Evolutionary conservation across 306 rosid genomes (phyloP).

Genomic region (Canavalia gladiata): DNA sequence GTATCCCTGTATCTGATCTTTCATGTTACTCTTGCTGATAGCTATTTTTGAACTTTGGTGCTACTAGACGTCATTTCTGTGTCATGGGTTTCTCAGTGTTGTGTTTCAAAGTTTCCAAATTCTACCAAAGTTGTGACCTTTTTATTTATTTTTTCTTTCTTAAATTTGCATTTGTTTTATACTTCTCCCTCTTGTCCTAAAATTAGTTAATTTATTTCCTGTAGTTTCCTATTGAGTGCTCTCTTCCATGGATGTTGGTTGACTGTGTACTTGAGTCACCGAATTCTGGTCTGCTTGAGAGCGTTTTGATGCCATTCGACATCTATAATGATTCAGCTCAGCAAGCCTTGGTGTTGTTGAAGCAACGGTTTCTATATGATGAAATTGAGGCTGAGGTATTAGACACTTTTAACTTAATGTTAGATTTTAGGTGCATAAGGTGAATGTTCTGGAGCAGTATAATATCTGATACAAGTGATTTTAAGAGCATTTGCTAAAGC

Average conservation of each 20-base stretch:
- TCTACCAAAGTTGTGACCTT: slow-evolving; percentile 16
- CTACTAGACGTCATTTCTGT: slow-evolving; percentile 20
- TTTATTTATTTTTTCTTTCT: background rate
- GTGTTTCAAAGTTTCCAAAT: slow-evolving; percentile 4
- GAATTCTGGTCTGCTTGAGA: slow-evolving; percentile 88
- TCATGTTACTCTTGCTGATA: slow-evolving; percentile 27
- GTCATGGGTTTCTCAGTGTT: slow-evolving; percentile 6
- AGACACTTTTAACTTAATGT: slow-evolving; percentile 29
- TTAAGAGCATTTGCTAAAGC: slow-evolving; percentile 20
- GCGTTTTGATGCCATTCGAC: slow-evolving; percentile 93
- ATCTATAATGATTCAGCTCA: slow-evolving; percentile 96
- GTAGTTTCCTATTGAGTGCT: slow-evolving; percentile 96
- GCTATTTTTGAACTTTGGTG: slow-evolving; percentile 22
- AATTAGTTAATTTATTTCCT: slow-evolving; percentile 45
- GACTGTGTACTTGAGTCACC: slow-evolving; percentile 93
- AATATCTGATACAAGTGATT: slow-evolving; percentile 32
- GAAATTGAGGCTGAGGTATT: slow-evolving; percentile 99
- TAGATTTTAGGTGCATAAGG: slow-evolving; percentile 10
- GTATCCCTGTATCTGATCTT: slow-evolving; percentile 22
- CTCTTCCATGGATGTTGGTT: slow-evolving; percentile 99
- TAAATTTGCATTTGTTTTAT: slow-evolving; percentile 12
- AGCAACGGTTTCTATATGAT: slow-evolving; percentile 95
- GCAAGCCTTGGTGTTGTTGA: slow-evolving; percentile 89
- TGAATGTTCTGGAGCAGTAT: slow-evolving; percentile 38
- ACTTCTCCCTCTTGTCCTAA: slow-evolving; percentile 20